These are phyloP conservation scores for Podospora pseudocomata DNA, from an alignment of 495 filamentous ascomycete species.

Conservation along the genomic window DNA sequence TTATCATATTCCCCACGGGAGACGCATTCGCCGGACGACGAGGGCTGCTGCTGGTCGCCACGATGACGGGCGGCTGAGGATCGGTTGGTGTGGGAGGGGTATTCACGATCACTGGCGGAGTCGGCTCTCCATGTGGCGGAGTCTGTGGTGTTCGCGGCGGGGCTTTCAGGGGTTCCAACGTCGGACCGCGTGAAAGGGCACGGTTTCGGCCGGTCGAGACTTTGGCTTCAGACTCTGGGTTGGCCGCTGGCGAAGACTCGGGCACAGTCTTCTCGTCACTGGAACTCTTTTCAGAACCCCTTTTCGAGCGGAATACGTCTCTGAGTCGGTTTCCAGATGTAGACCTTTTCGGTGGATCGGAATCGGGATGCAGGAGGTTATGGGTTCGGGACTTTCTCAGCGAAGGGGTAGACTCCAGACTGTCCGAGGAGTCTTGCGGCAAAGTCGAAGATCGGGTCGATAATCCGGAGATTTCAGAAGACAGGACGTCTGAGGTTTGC, in stretches of 20 bases:
- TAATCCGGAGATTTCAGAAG: constrained; percentile 15
- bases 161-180: constrained; percentile 34
- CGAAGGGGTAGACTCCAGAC: constrained; percentile 23
- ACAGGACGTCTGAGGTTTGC: constrained; percentile 29
- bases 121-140: constrained; percentile 38
- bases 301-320: constrained; percentile 45
- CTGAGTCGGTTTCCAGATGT: constrained; percentile 45
- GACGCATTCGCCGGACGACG: constrained; percentile 36
- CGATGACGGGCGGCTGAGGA: constrained; percentile 21
- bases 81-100: constrained; percentile 56
- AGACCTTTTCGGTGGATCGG: constrained; percentile 36
- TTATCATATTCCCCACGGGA: constrained; percentile 67
- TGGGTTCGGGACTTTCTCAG: constrained; percentile 32
- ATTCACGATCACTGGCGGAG: constrained; percentile 52
- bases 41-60: constrained; percentile 30
- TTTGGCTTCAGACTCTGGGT: constrained; percentile 12
- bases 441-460: constrained; percentile 21
- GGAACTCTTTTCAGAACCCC: constrained; percentile 22
- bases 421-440: constrained; percentile 25
- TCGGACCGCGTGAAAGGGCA: constrained; percentile 32
- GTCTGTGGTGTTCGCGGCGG: constrained; percentile 47
- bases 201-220: constrained; percentile 19
- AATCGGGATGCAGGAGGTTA: constrained; percentile 31
- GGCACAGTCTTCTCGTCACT: constrained; percentile 20
- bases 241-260: background rate